Base-by-base conservation (phyloP, 345 rosid genomes). In the Brassica cretica region DNA sequence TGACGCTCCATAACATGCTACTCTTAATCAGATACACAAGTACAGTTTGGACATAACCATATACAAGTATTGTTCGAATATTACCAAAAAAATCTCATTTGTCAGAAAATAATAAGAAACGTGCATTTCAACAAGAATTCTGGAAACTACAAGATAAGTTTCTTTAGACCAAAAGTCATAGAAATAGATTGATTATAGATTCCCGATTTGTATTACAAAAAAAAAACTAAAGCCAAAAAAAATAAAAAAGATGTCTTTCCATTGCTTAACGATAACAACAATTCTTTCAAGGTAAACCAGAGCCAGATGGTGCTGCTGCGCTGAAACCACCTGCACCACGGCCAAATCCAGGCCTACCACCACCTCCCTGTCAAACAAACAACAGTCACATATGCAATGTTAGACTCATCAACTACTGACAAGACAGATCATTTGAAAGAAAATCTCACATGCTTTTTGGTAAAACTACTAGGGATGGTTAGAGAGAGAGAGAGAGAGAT, bases 281-380 rank as follows among this genome's bases (percentile, higher is more conserved):
- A 59, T 2, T 1, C 8, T 74, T 78, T 89, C 81, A 89, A 76
- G 89, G 70, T 10, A 87, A 82, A 6, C 78, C 87, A 1, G 90
- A 82, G 49, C 87, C 84, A 65, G 87, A 77, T 30, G 87, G 86
- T 7, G 85, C 85, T 58, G 83, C 66, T 37, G 78, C 88, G 15
- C 88, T 76, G 60, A 61, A 84, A 64, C 92, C 87, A 8, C 93
- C 91, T 53, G 89, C 95, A 35, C 97, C 93, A 49, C 94, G 91
- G 64, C 97, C 97, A 83, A 90, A 90, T 2, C 86, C 88, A 68
- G 90, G 87, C 75, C 94, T 88, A 61, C 88, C 89, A 73, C 94
- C 89, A 70, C 90, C 18, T 16, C 87, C 89, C 90, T 87, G 81
- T 53, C 5, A 58, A 9, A 39, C 61, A 21, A 59, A 19, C 10